phyloP scores from a whole-genome alignment of 225 moss, liverwort and hornwort genomes.

The Climacium dendroides region DNA sequence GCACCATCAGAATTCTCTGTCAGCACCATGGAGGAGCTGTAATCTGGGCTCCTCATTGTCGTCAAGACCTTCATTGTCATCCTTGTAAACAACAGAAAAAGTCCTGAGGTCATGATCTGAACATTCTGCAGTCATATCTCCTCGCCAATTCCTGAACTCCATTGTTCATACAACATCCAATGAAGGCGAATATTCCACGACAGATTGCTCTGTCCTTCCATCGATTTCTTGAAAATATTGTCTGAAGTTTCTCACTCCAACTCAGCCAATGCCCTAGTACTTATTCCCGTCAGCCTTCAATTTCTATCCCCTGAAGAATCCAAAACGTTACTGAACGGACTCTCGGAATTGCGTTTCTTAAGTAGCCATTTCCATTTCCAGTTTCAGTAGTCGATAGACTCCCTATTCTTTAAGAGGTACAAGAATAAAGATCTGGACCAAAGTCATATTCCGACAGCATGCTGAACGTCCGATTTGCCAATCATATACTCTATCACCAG shows the following conservation, averaged over 20 bases:
- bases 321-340: neutral
- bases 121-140: neutral
- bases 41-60: neutral
- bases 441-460: neutral
- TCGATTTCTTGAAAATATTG: neutral
- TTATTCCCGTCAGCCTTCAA: neutral
- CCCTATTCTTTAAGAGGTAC: neutral
- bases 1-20: neutral
- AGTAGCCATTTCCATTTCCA: neutral
- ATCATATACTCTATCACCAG: neutral
- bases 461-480: neutral
- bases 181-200: neutral
- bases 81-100: neutral
- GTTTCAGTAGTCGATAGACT: neutral
- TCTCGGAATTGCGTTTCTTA: neutral
- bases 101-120: neutral
- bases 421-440: neutral
- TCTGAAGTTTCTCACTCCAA: neutral
- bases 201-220: neutral
- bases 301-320: neutral
- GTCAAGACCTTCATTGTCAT: neutral
- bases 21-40: neutral
- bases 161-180: neutral
- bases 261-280: neutral
- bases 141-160: constrained; percentile 1